phyloP scores from a whole-genome alignment of 2,329 filamentous ascomycete genomes.

The Harringtonia lauricola region DNA sequence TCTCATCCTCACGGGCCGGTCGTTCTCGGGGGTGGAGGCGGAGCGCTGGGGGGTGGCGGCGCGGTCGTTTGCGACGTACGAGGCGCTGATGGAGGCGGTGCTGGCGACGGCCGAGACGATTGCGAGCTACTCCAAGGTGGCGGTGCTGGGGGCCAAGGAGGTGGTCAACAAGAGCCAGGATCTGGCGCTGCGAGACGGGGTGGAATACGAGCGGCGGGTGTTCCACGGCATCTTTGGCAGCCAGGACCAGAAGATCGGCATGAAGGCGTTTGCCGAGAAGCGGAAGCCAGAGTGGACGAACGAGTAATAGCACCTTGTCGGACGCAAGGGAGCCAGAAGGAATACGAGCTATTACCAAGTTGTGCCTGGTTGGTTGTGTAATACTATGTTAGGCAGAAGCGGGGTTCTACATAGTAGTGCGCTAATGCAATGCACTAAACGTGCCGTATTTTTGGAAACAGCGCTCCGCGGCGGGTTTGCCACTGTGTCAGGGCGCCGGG shows the following conservation, averaged over 20 bases:
- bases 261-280: constrained; percentile 95
- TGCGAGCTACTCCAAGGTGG: constrained; percentile 75
- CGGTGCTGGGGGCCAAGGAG: constrained; percentile 85
- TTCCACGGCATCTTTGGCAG: constrained; percentile 93
- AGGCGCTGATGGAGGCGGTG: constrained; percentile 71
- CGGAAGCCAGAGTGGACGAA: constrained; percentile 85
- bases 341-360: too few species aligned
- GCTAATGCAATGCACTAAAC: too few species aligned
- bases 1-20: constrained; percentile 75
- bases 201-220: constrained; percentile 87
- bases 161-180: constrained; percentile 99
- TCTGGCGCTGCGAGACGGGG: constrained; percentile 71
- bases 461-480: too few species aligned
- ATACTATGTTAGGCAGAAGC: too few species aligned
- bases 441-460: too few species aligned
- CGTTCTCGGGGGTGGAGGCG: constrained; percentile 74
- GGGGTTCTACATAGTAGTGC: too few species aligned
- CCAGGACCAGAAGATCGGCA: constrained; percentile 92
- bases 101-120: constrained; percentile 81
- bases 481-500: too few species aligned
- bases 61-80: constrained; percentile 65
- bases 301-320: too few species aligned
- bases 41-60: constrained; percentile 86
- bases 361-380: too few species aligned
- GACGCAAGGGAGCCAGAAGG: too few species aligned